These are phyloP conservation scores for Tubosaeta sp. DNA, from an alignment of 768 basidiomycete genomes.

Conservation along the genomic window DNA sequence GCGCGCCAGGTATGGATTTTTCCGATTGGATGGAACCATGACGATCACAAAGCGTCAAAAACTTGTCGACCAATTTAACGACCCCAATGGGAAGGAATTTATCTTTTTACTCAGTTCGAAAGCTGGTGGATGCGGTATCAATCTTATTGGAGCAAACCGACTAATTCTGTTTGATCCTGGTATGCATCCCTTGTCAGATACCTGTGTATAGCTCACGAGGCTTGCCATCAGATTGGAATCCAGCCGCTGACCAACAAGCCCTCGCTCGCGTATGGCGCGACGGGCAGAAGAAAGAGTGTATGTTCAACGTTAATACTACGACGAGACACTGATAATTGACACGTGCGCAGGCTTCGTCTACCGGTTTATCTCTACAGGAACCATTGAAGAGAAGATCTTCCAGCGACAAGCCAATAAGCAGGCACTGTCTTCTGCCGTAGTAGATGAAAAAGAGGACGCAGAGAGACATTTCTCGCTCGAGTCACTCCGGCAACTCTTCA, in stretches of 20 bases:
- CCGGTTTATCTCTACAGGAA: conserved; percentile 94
- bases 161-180: conserved; percentile 95
- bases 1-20: conserved; percentile 72
- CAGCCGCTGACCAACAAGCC: conserved; percentile 97
- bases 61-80: conserved; percentile 93
- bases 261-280: conserved; percentile 99
- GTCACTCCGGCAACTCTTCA: conserved; percentile 84
- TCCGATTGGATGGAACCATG: conserved; percentile 95
- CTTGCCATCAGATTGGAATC: conserved; percentile 82
- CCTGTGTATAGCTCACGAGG: neutral
- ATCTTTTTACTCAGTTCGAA: conserved; percentile 93
- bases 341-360: conserved; percentile 81
- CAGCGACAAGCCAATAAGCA: conserved; percentile 96
- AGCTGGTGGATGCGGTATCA: conserved; percentile 95
- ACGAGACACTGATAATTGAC: neutral
- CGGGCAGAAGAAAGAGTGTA: conserved; percentile 99
- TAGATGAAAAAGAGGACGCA: conserved; percentile 93
- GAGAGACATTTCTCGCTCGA: conserved; percentile 94
- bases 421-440: conserved; percentile 94
- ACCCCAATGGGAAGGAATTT: conserved; percentile 90
- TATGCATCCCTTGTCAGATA: conserved; percentile 27
- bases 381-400: conserved; percentile 99
- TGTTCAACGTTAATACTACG: conserved; percentile 22
- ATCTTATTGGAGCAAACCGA: conserved; percentile 92
- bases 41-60: conserved; percentile 88